These are phyloP conservation scores for Pseudopyricularia cyperi DNA, from an alignment of 2,329 filamentous ascomycete genomes.

Conservation along the genomic window DNA sequence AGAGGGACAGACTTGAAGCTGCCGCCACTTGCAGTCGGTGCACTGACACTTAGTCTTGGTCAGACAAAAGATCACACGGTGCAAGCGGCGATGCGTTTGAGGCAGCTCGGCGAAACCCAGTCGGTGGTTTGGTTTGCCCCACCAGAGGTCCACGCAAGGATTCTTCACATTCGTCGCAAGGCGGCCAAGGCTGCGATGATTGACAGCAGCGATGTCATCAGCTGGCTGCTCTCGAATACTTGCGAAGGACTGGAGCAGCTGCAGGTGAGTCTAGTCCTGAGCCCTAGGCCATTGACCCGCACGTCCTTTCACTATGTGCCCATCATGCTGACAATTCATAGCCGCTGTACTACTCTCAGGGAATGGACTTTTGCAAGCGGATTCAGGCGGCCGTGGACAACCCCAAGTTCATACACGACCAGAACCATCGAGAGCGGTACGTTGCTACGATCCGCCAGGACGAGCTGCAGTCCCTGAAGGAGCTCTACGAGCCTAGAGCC, in stretches of 20 bases:
- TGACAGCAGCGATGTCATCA: conserved; percentile 27
- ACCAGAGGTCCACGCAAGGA: conserved; percentile 48
- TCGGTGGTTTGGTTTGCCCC: conserved; percentile 42
- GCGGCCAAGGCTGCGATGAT: conserved; percentile 15
- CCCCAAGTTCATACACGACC: conserved; percentile 23
- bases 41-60: conserved; percentile 40
- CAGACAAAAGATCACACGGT: conserved; percentile 49
- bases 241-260: conserved; percentile 47
- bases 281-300: not conserved
- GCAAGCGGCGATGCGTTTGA: conserved; percentile 54
- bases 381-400: conserved; percentile 32
- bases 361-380: conserved; percentile 45
- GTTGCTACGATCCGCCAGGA: conserved; percentile 30
- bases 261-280: conserved; percentile 7
- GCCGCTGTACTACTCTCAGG: conserved; percentile 45
- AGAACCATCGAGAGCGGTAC: conserved; percentile 21
- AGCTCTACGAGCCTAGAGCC: conserved; percentile 34
- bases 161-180: conserved; percentile 28
- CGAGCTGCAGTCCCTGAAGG: conserved; percentile 42
- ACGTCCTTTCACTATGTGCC: too few relatives aligned
- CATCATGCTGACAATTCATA: conserved; percentile 9
- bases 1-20: conserved; percentile 47
- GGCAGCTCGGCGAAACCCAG: conserved; percentile 43
- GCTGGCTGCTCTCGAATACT: conserved; percentile 52
- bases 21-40: conserved; percentile 29